Conservation (phyloP, 345 rosid species). For the Geranium rotundifolium region DNA sequence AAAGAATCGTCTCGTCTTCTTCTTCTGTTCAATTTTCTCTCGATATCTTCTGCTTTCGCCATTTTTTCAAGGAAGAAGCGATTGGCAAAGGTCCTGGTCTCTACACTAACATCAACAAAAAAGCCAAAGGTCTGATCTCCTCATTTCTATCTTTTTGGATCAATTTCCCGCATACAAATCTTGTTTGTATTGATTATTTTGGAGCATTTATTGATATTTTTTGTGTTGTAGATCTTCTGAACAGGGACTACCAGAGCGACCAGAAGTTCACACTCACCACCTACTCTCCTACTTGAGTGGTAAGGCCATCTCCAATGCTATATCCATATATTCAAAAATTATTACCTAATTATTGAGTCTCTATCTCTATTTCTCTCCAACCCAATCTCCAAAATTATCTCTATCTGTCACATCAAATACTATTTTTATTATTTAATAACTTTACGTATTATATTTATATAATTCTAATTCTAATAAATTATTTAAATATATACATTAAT, state of each 20-base stretch:
- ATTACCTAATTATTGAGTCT: no score
- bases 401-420: no score
- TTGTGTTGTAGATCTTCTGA: conserved; percentile 35
- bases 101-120: conserved; percentile 81
- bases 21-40: not conserved
- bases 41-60: no score
- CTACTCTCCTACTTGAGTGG: conserved; percentile 48
- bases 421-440: no score
- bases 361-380: no score
- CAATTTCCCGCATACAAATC: not conserved
- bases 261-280: conserved; percentile 68
- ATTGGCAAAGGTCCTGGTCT: conserved; percentile 89
- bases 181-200: not conserved
- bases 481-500: no score
- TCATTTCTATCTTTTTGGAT: not conserved
- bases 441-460: no score
- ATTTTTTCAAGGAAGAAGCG: not conserved
- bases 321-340: no score
- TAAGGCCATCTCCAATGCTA: no score
- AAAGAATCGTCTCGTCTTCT: no score
- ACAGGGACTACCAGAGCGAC: conserved; percentile 71
- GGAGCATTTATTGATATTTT: not conserved
- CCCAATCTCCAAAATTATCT: no score
- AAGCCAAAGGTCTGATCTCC: conserved; percentile 48
- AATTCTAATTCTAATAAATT: no score